phyloP scores from a whole-genome alignment of 108 stramenopile genomes.

The Fragilaria radians region DNA sequence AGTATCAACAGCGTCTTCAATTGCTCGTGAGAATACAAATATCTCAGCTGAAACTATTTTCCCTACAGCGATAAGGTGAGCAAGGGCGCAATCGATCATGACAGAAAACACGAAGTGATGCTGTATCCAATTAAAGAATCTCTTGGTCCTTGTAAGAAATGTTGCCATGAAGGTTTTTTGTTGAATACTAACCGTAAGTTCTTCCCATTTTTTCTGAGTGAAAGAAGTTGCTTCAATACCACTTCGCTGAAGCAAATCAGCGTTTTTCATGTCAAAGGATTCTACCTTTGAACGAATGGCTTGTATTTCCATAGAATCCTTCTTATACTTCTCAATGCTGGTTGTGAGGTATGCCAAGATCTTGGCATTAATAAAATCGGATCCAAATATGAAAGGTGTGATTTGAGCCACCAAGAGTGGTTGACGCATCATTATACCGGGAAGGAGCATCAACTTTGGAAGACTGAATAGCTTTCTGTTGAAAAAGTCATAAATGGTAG shows the following conservation, averaged over 20 bases:
- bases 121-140: slow-evolving; percentile 69
- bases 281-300: slow-evolving; percentile 72
- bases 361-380: slow-evolving; percentile 65
- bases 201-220: slow-evolving; percentile 67
- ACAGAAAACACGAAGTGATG: slow-evolving; percentile 78
- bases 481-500: slow-evolving; percentile 59
- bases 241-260: slow-evolving; percentile 70
- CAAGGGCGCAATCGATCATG: slow-evolving; percentile 82
- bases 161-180: slow-evolving; percentile 48
- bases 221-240: slow-evolving; percentile 62
- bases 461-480: slow-evolving; percentile 86
- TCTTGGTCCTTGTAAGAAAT: slow-evolving; percentile 53
- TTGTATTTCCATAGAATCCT: slow-evolving; percentile 53
- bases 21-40: slow-evolving; percentile 80
- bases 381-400: slow-evolving; percentile 69
- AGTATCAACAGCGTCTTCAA: slow-evolving; percentile 83
- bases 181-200: slow-evolving; percentile 67
- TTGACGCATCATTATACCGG: slow-evolving; percentile 64
- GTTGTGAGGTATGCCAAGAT: slow-evolving; percentile 64
- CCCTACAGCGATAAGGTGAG: slow-evolving; percentile 62
- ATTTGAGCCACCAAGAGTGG: slow-evolving; percentile 70
- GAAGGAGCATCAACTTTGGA: slow-evolving; percentile 73
- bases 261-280: slow-evolving; percentile 83
- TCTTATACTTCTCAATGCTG: slow-evolving; percentile 57
- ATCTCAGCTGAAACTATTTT: slow-evolving; percentile 71